phyloP scores from a whole-genome alignment of 83 land plant genomes.

The Diphasiastrum complanatum region DNA sequence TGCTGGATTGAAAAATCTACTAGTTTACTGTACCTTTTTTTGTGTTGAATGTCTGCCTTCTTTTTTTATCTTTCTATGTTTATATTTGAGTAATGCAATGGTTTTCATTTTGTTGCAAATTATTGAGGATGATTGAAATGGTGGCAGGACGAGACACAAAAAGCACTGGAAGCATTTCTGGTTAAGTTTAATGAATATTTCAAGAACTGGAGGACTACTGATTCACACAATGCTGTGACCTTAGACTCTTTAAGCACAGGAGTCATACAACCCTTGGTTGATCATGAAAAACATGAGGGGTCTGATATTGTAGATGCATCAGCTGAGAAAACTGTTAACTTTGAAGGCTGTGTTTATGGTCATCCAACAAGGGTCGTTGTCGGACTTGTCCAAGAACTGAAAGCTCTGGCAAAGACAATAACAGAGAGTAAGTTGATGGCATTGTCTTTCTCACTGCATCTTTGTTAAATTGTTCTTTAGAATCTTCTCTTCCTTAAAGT shows the following conservation, averaged over 20 bases:
- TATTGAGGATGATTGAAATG: neutral
- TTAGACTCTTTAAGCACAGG: neutral
- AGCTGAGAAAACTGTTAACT: slow-evolving; percentile 17
- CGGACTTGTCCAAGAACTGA: slow-evolving; percentile 46
- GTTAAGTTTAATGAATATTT: slow-evolving; percentile 50
- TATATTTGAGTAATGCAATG: neutral
- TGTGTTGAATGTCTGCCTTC: too few species aligned
- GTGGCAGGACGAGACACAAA: slow-evolving; percentile 64
- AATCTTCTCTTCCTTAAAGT: neutral
- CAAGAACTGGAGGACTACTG: slow-evolving; percentile 57
- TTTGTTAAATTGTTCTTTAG: neutral
- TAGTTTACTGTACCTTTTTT: neutral
- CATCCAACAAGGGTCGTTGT: slow-evolving; percentile 76
- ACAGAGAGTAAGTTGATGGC: slow-evolving; percentile 51
- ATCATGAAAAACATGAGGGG: slow-evolving; percentile 19
- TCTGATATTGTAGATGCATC: slow-evolving; percentile 8
- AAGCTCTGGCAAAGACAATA: slow-evolving; percentile 32
- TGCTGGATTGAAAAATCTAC: neutral
- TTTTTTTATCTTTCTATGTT: neutral
- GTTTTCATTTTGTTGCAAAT: neutral
- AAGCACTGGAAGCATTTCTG: slow-evolving; percentile 56
- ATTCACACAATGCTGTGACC: slow-evolving; percentile 16
- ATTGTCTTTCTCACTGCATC: neutral
- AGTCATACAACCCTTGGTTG: neutral
- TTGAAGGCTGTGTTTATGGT: slow-evolving; percentile 67